Evolutionary conservation across 768 basidiomycete genomes (phyloP).

Genomic region (Kwoniella dendrophila): DNA sequence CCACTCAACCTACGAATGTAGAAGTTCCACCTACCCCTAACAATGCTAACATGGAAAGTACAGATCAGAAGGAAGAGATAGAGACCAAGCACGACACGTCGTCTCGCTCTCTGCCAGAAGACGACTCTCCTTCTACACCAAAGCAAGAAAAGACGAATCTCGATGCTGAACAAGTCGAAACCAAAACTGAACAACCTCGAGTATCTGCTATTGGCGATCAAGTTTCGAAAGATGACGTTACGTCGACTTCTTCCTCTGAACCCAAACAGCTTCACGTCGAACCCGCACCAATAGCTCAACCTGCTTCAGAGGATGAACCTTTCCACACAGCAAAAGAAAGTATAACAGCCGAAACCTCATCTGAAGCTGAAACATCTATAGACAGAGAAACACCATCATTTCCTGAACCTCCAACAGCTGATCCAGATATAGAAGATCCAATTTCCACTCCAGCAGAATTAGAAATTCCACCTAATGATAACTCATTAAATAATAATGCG

Average conservation of each 20-base stretch:
- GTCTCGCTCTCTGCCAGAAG: background rate
- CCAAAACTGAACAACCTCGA: slow-evolving; percentile 20
- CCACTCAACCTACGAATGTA: slow-evolving; percentile 2
- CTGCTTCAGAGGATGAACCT: slow-evolving; percentile 14
- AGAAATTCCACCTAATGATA: background rate
- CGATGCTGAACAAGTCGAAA: slow-evolving; percentile 1
- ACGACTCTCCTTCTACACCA: background rate
- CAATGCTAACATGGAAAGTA: background rate
- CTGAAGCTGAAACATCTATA: background rate
- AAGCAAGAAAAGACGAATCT: background rate
- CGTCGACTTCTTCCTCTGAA: background rate
- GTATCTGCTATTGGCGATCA: slow-evolving; percentile 19
- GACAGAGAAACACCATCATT: slow-evolving; percentile 22
- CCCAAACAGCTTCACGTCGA: slow-evolving; percentile 43
- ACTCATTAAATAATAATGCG: background rate
- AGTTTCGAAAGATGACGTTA: slow-evolving; percentile 2
- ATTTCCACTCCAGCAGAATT: slow-evolving; percentile 9
- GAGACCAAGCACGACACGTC: background rate
- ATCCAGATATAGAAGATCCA: slow-evolving; percentile 28
- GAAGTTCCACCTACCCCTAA: slow-evolving; percentile 5
- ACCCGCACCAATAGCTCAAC: slow-evolving; percentile 45
- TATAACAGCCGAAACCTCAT: background rate
- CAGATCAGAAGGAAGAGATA: background rate
- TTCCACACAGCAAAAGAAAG: background rate
- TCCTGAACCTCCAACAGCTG: slow-evolving; percentile 26